phyloP scores from a whole-genome alignment of 2,329 filamentous ascomycete species.

The Metarhizium brunneum region DNA sequence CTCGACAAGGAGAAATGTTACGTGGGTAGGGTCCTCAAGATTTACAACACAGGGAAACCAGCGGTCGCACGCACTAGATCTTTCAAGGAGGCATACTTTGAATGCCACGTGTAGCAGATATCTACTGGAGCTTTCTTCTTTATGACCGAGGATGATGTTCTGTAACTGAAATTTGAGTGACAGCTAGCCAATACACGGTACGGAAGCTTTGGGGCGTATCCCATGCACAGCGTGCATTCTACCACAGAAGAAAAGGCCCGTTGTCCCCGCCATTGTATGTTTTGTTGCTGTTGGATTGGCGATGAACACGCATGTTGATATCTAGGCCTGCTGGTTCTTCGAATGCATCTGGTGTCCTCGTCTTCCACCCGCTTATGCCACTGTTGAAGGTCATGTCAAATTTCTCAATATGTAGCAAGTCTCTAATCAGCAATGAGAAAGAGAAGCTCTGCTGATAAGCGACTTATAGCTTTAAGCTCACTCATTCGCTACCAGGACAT shows the following conservation, averaged over 20 bases:
- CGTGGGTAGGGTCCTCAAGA: too few species aligned
- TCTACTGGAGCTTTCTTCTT: neutral
- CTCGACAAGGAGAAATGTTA: neutral
- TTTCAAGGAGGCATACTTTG: too few species aligned
- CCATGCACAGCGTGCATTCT: neutral
- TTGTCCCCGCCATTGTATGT: neutral
- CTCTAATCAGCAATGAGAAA: neutral
- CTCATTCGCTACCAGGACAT: neutral
- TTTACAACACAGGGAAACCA: too few species aligned
- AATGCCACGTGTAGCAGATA: neutral
- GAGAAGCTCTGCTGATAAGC: neutral
- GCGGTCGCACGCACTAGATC: too few species aligned
- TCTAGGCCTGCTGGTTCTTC: neutral
- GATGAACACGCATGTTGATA: neutral
- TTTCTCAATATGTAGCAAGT: neutral
- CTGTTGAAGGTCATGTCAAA: neutral
- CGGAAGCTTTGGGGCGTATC: neutral
- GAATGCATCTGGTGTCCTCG: neutral
- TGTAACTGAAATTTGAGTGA: neutral
- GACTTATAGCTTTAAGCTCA: neutral
- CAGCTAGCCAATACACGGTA: neutral
- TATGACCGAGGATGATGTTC: neutral
- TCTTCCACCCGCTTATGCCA: neutral
- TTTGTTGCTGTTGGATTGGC: neutral
- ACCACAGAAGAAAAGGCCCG: too few species aligned